Conservation (phyloP, 192 early-diverging fungal genomes). For the Rhizophlyctis rosea region DNA sequence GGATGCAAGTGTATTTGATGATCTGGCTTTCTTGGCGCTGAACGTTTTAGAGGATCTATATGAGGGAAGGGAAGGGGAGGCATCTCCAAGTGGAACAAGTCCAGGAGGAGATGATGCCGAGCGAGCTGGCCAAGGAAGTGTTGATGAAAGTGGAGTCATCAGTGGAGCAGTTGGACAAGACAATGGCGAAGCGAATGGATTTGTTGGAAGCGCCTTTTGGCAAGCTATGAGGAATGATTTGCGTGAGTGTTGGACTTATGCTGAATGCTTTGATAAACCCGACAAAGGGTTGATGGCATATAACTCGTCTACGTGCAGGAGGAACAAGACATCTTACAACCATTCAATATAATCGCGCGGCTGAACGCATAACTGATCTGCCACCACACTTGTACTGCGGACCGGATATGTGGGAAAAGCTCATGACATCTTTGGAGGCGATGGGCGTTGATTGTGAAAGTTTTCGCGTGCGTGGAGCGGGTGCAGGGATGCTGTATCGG, state of each 20-base stretch:
- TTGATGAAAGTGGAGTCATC: conserved; percentile 8
- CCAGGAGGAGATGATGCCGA: conserved; percentile 10
- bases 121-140: background rate
- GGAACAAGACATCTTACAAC: conserved; percentile 43
- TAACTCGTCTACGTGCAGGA: too few species aligned
- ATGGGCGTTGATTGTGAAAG: conserved; percentile 42
- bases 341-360: conserved; percentile 37
- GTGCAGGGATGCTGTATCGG: conserved; percentile 8
- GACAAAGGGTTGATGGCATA: too few species aligned
- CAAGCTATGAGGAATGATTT: conserved; percentile 47
- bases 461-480: conserved; percentile 22
- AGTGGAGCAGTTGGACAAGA: too few species aligned
- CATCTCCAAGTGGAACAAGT: background rate
- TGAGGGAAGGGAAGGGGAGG: conserved; percentile 15
- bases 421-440: conserved; percentile 30
- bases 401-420: conserved; percentile 31
- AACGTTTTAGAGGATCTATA: conserved; percentile 35
- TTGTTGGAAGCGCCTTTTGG: conserved; percentile 35
- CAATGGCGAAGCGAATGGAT: conserved; percentile 19
- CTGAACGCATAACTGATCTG: conserved; percentile 47
- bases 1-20: conserved; percentile 38
- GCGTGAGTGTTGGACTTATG: conserved; percentile 9
- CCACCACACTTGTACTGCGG: conserved; percentile 27
- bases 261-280: too few species aligned
- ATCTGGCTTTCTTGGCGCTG: conserved; percentile 34